Percentiles rank a stretch among this genome's conserved stretches.
Conservation (phyloP, 2,329 filamentous ascomycete species). For the Hirsutella minnesotensis region DNA sequence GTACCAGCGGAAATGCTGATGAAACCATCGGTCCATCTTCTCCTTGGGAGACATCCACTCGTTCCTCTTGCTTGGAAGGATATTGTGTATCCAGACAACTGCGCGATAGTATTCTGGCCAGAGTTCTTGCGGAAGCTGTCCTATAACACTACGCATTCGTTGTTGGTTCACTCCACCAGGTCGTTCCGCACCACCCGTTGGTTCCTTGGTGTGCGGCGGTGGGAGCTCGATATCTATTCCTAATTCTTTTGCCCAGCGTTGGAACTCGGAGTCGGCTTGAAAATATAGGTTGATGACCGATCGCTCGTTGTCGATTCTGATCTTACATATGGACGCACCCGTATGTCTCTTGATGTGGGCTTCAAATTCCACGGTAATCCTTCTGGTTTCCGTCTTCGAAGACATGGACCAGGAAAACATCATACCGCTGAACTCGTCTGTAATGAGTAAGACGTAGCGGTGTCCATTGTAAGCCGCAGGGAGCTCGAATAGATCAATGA, state of each 20-base stretch:
- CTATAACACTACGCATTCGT: background rate
- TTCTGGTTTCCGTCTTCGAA: background rate
- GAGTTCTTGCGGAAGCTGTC: background rate
- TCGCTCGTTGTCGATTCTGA: background rate
- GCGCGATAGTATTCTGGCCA: background rate
- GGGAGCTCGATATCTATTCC: background rate
- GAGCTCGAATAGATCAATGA: background rate
- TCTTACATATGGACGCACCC: background rate
- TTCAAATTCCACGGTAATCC: background rate
- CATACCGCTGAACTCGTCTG: background rate
- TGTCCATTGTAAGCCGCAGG: background rate
- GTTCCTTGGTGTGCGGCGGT: background rate
- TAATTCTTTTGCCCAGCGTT: background rate
- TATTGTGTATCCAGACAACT: background rate
- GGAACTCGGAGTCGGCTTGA: background rate
- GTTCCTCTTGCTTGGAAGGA: background rate
- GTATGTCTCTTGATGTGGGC: background rate
- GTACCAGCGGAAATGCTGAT: too few species aligned
- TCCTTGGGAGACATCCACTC: background rate
- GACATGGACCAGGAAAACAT: background rate
- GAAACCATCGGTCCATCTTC: too few species aligned
- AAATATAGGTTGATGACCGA: background rate
- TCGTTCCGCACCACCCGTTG: background rate
- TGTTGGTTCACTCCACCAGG: background rate
- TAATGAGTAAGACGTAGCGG: background rate